Evolutionary conservation across 495 filamentous ascomycete species (phyloP).

Genomic region (Podospora tetraspora): DNA sequence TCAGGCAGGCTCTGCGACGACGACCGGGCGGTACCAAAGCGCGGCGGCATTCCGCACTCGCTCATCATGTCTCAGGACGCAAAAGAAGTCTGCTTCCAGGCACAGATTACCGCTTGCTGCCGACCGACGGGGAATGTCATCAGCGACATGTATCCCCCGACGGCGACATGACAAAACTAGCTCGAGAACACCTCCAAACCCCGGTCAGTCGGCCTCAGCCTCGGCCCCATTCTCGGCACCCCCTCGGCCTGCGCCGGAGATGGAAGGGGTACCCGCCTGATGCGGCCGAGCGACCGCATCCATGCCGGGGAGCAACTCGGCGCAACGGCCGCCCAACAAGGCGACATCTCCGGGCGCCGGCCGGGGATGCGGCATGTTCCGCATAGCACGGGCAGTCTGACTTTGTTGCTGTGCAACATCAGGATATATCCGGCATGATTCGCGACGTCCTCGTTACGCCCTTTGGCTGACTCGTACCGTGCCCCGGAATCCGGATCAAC

Average conservation of each 20-base stretch:
- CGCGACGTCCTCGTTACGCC: neutral
- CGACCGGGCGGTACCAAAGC: neutral
- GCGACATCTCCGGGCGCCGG: neutral
- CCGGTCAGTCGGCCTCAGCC: neutral
- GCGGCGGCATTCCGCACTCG: neutral
- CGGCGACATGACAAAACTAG: neutral
- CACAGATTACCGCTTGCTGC: neutral
- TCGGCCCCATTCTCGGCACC: slow-evolving; percentile 14
- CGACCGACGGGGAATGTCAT: neutral
- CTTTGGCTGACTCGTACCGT: neutral
- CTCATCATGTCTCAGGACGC: neutral
- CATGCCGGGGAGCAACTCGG: neutral
- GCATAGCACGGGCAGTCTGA: neutral
- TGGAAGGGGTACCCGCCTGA: slow-evolving; percentile 11
- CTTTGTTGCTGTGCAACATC: neutral
- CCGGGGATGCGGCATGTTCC: neutral
- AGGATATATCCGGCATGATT: neutral
- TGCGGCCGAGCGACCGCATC: neutral
- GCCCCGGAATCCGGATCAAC: neutral
- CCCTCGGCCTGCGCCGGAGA: slow-evolving; percentile 1
- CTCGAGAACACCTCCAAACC: too few relatives aligned
- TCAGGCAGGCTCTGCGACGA: neutral
- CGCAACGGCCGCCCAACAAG: neutral
- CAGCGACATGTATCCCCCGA: neutral
- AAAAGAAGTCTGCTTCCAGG: neutral